Evolutionary conservation across 768 basidiomycete genomes (phyloP).

Genomic region (Tylopilus subfusipes): DNA sequence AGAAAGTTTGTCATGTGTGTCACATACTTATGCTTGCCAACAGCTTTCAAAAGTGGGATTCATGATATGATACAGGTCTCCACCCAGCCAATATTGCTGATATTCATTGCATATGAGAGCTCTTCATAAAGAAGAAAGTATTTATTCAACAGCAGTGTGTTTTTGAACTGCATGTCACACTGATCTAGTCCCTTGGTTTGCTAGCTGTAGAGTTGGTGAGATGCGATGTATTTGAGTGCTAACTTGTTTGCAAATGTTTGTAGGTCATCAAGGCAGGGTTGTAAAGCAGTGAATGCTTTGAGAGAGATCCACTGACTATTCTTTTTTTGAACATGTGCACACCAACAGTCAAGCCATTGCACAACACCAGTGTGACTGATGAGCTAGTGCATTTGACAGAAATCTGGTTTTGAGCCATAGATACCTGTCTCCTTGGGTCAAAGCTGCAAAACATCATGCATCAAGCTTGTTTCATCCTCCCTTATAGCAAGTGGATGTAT

Average conservation of each 20-base stretch:
- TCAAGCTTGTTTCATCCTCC: constrained; percentile 10
- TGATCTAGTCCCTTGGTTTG: too few species aligned
- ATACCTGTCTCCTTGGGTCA: constrained; percentile 27
- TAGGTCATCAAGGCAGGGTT: too few species aligned
- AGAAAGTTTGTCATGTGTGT: neutral
- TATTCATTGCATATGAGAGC: constrained; percentile 31
- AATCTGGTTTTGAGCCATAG: constrained; percentile 31
- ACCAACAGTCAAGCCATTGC: neutral
- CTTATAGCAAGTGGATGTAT: neutral
- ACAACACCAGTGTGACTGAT: constrained; percentile 30
- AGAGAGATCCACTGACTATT: neutral
- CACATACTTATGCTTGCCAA: too few species aligned
- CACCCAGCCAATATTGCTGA: constrained; percentile 26
- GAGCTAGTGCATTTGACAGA: constrained; percentile 35
- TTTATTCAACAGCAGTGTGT: too few species aligned
- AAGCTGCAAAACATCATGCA: constrained; percentile 19
- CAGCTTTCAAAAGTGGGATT: neutral
- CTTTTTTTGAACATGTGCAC: neutral
- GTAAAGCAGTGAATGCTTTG: too few species aligned
- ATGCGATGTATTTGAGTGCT: too few species aligned
- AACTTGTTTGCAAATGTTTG: too few species aligned
- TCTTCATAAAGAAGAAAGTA: too few species aligned
- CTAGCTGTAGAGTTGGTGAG: too few species aligned
- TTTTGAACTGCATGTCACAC: too few species aligned
- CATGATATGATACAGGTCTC: neutral